phyloP scores from a whole-genome alignment of 2,329 filamentous ascomycete genomes.

The Atkinsonella texensis region DNA sequence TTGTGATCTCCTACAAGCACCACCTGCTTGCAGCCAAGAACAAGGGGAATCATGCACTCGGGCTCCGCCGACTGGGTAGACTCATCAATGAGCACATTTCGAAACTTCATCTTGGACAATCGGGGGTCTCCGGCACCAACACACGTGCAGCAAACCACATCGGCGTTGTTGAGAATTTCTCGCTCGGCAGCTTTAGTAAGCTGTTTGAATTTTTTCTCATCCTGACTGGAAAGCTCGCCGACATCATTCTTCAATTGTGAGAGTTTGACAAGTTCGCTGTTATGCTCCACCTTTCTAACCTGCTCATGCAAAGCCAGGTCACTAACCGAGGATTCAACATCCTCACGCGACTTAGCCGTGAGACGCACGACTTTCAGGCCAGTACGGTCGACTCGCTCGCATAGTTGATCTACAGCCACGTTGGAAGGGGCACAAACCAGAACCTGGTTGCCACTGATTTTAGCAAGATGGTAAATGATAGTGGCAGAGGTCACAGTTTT shows the following conservation, averaged over 20 bases:
- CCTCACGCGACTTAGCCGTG: slow-evolving; percentile 96
- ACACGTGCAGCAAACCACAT: slow-evolving; percentile 98
- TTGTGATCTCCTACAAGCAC: slow-evolving; percentile 98
- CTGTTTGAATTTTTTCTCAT: slow-evolving; percentile 98
- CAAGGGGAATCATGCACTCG: slow-evolving; percentile 96
- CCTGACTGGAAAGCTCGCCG: slow-evolving; percentile 84
- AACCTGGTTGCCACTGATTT: slow-evolving; percentile 88
- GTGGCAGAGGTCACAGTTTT: slow-evolving; percentile 98
- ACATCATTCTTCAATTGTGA: slow-evolving; percentile 85
- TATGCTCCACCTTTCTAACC: slow-evolving; percentile 94
- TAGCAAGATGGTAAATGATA: slow-evolving; percentile 94
- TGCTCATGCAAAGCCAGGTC: slow-evolving; percentile 95
- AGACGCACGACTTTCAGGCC: slow-evolving; percentile 93
- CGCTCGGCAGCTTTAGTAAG: slow-evolving; percentile 87
- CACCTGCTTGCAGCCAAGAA: slow-evolving; percentile 95
- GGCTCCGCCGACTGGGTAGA: slow-evolving; percentile 97
- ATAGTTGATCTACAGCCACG: slow-evolving; percentile 95
- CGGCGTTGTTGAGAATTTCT: slow-evolving; percentile 87
- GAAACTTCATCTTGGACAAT: slow-evolving; percentile 93
- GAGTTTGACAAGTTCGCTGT: slow-evolving; percentile 83
- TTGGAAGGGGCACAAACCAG: slow-evolving; percentile 96
- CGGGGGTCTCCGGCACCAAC: slow-evolving; percentile 94
- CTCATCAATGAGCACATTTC: slow-evolving; percentile 95
- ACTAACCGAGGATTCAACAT: slow-evolving; percentile 95
- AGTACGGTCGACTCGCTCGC: slow-evolving; percentile 89